Evolutionary conservation across 129 eudicot genomes (phyloP), one percentile per base, ranked within the genome.

Genomic region (Artemisia tridentata): DNA sequence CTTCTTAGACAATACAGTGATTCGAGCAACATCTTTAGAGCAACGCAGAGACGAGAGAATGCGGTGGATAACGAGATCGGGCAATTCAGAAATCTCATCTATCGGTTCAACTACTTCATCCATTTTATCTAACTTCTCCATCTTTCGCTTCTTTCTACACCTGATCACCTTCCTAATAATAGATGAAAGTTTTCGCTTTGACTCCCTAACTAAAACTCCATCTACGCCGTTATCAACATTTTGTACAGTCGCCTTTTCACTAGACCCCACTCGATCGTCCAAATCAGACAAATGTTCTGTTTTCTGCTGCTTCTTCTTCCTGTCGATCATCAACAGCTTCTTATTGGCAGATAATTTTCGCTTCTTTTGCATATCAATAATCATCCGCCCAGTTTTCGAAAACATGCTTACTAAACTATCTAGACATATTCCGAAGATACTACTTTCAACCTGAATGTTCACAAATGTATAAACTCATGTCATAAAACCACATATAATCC

Each of bases 61-160:
- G 54, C 82, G 84, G 67, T 88, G 95, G 67, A 85, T 67, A 52
- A 88, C 68, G 65, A 75, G 76, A 25, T 78, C 83, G 4, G 95
- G 95, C 68, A 88, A 74, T 34, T 85, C 87, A 1, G 90, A 84
- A 21, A 85, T 82, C 17, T 72, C 62, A 76, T 85, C 95, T 23
- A 63, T 17, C 2, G 76, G 75, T 27, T 73, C 75, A 73, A 20
- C 80, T 25, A 23, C 64, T 61, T 61, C 80, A 9, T 69, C 80
- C 45, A 63, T 48, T 46, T 63, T 60, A 23, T 16, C 65, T 45
- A 27, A 51, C 14, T 70, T 68, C 48, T 69, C 75, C 72, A 75
- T 62, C 68, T 78, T 83, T 55, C 65, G 74, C 72, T 76, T 86
- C 81, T 83, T 83, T 71, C 82, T 72, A 58, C 56, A 31, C 19